A percentile compares a stretch with the other conserved stretches of the same genome.
Evolutionary conservation across 2,329 filamentous ascomycete species (phyloP).

Genomic region (Stemphylium lycopersici): DNA sequence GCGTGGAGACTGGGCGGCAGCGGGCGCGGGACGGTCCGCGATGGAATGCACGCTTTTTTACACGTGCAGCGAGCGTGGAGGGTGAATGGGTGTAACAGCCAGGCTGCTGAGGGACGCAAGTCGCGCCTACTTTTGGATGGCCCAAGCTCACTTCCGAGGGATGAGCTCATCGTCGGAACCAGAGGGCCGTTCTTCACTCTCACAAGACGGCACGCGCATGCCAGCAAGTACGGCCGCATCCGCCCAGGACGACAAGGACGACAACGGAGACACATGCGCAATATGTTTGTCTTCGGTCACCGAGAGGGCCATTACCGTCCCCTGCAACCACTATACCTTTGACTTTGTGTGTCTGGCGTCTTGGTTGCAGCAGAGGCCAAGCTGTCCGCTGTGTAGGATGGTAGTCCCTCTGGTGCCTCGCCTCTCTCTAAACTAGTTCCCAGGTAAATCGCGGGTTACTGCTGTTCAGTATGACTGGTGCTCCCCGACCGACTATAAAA

Average conservation of each 20-base stretch:
- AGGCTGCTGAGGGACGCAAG: constrained; percentile 9
- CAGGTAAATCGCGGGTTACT: constrained; percentile 59
- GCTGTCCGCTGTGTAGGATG: constrained; percentile 79
- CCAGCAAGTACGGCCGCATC: constrained; percentile 22
- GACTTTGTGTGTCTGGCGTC: constrained; percentile 84
- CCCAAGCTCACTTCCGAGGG: constrained; percentile 23
- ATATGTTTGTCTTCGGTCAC: constrained; percentile 83
- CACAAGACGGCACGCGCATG: constrained; percentile 32
- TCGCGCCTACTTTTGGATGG: constrained; percentile 25
- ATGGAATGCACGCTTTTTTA: constrained; percentile 1
- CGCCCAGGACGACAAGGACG: constrained; percentile 22
- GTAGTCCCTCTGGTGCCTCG: constrained; percentile 1
- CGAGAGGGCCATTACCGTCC: constrained; percentile 72
- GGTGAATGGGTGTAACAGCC: constrained; percentile 3
- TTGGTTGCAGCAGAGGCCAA: constrained; percentile 76
- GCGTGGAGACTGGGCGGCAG: background rate
- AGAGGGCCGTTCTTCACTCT: background rate
- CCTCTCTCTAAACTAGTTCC: background rate
- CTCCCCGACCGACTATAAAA: constrained; percentile 61
- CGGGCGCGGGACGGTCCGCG: background rate
- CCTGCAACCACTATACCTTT: constrained; percentile 81
- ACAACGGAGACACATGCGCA: constrained; percentile 64
- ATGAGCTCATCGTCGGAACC: constrained; percentile 20
- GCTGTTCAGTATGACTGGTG: constrained; percentile 70
- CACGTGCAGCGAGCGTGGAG: constrained; percentile 8